Percentiles rank a stretch among this genome's conserved stretches.
phyloP scores from a whole-genome alignment of 495 filamentous ascomycete genomes.

The Cercophora sp. region DNA sequence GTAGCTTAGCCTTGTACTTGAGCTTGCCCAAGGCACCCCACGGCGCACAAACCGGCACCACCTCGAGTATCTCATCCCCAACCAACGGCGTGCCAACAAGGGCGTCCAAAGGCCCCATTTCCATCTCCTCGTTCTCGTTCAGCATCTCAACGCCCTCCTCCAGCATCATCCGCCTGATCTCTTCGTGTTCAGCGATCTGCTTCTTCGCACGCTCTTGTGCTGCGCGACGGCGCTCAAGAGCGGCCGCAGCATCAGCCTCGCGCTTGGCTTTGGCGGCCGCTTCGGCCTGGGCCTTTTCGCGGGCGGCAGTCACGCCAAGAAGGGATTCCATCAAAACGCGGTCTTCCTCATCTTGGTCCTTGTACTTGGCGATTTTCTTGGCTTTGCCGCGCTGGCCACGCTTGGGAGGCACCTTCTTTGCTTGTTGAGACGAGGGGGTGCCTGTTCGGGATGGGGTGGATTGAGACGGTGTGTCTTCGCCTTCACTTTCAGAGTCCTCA shows the following conservation, averaged over 20 bases:
- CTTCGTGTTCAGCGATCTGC: constrained; percentile 61
- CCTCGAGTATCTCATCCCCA: constrained; percentile 85
- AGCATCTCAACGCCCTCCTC: constrained; percentile 43
- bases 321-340: constrained; percentile 75
- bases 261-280: constrained; percentile 47
- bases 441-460: constrained; percentile 11
- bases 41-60: constrained; percentile 85
- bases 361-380: constrained; percentile 88
- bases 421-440: constrained; percentile 22
- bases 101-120: constrained; percentile 62
- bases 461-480: constrained; percentile 14
- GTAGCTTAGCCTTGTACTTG: constrained; percentile 90
- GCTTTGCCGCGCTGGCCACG: constrained; percentile 81
- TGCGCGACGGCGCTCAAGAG: constrained; percentile 65
- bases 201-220: constrained; percentile 71
- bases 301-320: constrained; percentile 65
- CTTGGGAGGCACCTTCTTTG: constrained; percentile 44
- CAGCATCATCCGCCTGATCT: constrained; percentile 54
- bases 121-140: constrained; percentile 53
- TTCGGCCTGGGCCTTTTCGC: constrained; percentile 50
- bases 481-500: constrained; percentile 15
- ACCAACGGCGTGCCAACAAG: constrained; percentile 73
- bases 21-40: constrained; percentile 73
- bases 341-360: constrained; percentile 91
- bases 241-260: constrained; percentile 59